These are phyloP conservation scores for Fusarium newnesense DNA, from an alignment of 2,329 filamentous ascomycete species.

Conservation along the genomic window DNA sequence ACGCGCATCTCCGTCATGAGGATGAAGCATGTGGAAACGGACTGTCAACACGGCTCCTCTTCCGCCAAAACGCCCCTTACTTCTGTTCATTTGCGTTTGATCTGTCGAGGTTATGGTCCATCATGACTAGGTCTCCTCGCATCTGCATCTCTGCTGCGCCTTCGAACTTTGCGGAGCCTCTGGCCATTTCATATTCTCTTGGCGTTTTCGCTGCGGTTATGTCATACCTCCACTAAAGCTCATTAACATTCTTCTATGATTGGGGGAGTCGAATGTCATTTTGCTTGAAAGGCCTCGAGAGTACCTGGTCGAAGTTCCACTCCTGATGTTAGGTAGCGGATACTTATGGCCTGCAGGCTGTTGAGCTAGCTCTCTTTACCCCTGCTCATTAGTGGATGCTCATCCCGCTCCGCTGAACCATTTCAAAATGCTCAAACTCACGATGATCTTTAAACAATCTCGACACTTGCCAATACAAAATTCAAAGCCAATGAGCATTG, in stretches of 20 bases:
- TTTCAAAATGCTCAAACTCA: constrained; percentile 35
- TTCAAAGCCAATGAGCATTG: constrained; percentile 6
- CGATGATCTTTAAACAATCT: constrained; percentile 40
- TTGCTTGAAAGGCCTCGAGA: constrained; percentile 40
- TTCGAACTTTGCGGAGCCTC: constrained; percentile 36
- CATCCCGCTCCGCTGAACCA: constrained; percentile 41
- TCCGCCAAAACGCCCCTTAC: neutral
- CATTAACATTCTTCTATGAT: constrained; percentile 35
- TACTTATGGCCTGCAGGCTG: constrained; percentile 29
- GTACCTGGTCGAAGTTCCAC: constrained; percentile 38
- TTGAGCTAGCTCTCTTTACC: constrained; percentile 30
- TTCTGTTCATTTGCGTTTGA: constrained; percentile 12
- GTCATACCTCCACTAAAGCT: constrained; percentile 44
- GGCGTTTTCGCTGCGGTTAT: constrained; percentile 36
- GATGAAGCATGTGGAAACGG: constrained; percentile 25
- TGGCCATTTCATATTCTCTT: constrained; percentile 27
- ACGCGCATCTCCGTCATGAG: constrained; percentile 38
- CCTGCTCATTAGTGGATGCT: constrained; percentile 29
- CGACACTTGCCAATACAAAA: constrained; percentile 35
- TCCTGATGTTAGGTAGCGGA: constrained; percentile 29
- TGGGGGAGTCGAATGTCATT: constrained; percentile 46
- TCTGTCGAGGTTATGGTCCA: constrained; percentile 30
- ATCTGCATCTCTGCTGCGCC: constrained; percentile 35
- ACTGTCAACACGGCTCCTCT: neutral
- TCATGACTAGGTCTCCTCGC: constrained; percentile 23